These are phyloP conservation scores for Tetrapisispora taiwanensis DNA, from an alignment of 805 yeast genomes.

Conservation along the genomic window DNA sequence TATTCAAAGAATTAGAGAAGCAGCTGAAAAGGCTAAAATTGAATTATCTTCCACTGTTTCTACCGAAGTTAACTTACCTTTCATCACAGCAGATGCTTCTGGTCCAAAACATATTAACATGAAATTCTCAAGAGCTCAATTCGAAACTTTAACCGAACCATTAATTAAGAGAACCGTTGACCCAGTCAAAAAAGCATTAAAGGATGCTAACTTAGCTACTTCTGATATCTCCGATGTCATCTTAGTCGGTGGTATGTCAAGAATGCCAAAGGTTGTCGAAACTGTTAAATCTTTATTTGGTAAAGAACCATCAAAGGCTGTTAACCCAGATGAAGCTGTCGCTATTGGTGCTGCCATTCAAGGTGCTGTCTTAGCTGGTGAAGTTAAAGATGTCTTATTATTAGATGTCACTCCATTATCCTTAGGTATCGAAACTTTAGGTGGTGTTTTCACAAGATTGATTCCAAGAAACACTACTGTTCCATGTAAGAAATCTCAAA, in stretches of 20 bases:
- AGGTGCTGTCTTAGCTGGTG: conserved; percentile 79
- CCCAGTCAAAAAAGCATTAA: conserved; percentile 64
- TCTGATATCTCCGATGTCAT: conserved; percentile 65
- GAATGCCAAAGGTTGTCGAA: conserved; percentile 72
- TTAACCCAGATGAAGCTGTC: conserved; percentile 87
- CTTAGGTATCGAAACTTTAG: conserved; percentile 77
- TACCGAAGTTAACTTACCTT: conserved; percentile 65
- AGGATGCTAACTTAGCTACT: conserved; percentile 59
- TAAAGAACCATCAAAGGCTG: conserved; percentile 57
- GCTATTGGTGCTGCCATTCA: conserved; percentile 87
- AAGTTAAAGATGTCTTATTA: conserved; percentile 64
- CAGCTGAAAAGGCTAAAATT: conserved; percentile 73
- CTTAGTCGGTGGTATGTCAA: conserved; percentile 81
- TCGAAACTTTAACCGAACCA: conserved; percentile 58
- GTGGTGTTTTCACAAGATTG: conserved; percentile 72
- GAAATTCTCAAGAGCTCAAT: conserved; percentile 59
- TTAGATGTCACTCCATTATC: conserved; percentile 79
- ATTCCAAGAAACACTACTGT: conserved; percentile 71
- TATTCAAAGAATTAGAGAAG: conserved; percentile 75
- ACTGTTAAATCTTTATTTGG: conserved; percentile 51
- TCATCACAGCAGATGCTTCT: conserved; percentile 73
- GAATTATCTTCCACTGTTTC: conserved; percentile 62
- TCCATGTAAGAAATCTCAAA: conserved; percentile 64
- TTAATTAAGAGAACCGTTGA: conserved; percentile 58
- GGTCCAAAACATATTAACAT: conserved; percentile 60